Conservation (phyloP, 192 early-diverging fungal genomes). For the Chytriomyces sp. region DNA sequence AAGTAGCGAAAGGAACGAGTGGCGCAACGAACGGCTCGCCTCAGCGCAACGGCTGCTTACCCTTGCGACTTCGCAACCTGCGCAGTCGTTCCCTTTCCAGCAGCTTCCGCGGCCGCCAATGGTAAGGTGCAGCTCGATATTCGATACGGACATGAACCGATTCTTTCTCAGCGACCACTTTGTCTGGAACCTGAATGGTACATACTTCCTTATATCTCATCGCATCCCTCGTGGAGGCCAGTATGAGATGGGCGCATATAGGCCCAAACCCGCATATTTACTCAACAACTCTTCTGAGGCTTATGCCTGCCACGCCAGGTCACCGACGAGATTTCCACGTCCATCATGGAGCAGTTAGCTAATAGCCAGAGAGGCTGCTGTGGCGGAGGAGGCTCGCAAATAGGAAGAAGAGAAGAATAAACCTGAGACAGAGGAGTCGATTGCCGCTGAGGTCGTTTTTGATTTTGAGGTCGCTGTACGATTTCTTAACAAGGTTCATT, state of each 20-base stretch:
- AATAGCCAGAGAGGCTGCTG: slow-evolving; percentile 48
- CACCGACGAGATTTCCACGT: not conserved
- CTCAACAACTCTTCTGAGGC: slow-evolving; percentile 15
- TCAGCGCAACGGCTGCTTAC: no score
- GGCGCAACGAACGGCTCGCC: no score
- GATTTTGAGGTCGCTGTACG: not conserved
- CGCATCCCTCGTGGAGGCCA: no score
- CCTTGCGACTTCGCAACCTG: not conserved
- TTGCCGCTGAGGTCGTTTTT: slow-evolving; percentile 28
- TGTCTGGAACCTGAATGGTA: slow-evolving; percentile 91
- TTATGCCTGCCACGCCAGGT: not conserved
- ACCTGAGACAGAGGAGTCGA: slow-evolving; percentile 50
- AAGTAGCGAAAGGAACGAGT: no score
- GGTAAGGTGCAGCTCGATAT: slow-evolving; percentile 63
- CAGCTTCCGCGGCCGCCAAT: slow-evolving; percentile 5
- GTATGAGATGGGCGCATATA: not conserved
- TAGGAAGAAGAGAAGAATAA: slow-evolving; percentile 62
- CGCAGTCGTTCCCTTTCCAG: not conserved
- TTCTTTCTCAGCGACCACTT: slow-evolving; percentile 87
- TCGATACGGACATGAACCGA: slow-evolving; percentile 73
- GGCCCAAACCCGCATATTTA: not conserved
- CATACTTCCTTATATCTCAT: not conserved
- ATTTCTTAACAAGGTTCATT: not conserved
- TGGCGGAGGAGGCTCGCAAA: slow-evolving; percentile 35
- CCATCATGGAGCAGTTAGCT: slow-evolving; percentile 87